Conservation (phyloP, 805 yeast genomes). For the Kazachstania psychrophila region DNA sequence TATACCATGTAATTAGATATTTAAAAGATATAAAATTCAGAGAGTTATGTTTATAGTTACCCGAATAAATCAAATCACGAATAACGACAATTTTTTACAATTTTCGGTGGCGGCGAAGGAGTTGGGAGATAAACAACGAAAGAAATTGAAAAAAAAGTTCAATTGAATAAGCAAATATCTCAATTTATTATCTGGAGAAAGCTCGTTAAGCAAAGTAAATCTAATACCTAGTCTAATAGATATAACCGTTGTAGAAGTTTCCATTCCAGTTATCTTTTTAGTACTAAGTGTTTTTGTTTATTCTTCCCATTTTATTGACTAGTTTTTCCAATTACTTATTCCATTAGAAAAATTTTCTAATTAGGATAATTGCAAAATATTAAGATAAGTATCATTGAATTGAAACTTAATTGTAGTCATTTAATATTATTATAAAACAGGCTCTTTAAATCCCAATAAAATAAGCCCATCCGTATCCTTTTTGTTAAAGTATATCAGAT, state of each 20-base stretch:
- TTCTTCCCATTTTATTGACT: background rate
- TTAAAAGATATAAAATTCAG: no score
- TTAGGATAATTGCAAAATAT: background rate
- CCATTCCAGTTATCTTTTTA: constrained; percentile 3
- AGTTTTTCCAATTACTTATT: background rate
- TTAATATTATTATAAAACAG: no score
- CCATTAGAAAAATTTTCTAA: background rate
- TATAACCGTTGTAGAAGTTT: background rate
- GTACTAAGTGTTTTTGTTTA: constrained; percentile 3
- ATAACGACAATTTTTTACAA: background rate
- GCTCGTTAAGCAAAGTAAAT: no score
- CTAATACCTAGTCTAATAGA: constrained; percentile 4
- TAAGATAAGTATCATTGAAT: background rate
- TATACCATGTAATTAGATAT: no score
- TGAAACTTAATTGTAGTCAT: background rate
- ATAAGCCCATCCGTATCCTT: no score
- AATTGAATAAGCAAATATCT: background rate
- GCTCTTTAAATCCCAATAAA: no score
- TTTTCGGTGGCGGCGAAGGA: constrained; percentile 7
- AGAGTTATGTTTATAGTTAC: no score
- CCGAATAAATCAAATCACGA: background rate
- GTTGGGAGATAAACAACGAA: constrained; percentile 2
- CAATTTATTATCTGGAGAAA: no score
- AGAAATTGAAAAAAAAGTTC: constrained; percentile 1
- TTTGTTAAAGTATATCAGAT: no score